Evolutionary conservation across 495 filamentous ascomycete genomes (phyloP), one percentile per base, ranked within the genome.

Genomic region (Sabuloglossum arenarium): DNA sequence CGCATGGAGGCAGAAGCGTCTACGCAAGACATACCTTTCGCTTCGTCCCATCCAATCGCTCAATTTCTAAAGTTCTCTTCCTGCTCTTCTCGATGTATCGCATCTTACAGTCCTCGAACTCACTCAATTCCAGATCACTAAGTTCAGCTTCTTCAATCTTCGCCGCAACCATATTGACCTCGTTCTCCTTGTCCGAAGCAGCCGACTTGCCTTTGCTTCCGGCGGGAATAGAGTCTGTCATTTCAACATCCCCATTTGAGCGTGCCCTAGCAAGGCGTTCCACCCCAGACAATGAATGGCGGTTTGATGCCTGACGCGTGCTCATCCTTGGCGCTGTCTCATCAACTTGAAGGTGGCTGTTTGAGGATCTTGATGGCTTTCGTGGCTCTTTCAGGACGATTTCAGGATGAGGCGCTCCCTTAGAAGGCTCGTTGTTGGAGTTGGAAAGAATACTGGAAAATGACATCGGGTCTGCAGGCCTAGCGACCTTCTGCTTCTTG

Each of bases 361-460:
- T 39, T 21, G 53, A 55, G 25, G 30, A 42, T 32, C 29, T 39
- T 6, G 57, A 49, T 10, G 68, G 59, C 50, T 66, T 64, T 51
- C 64, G 57, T 8, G 64, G 61, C 39, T 60, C 59, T 45, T 52
- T 59, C 62, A 31, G 32, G 21, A 56, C 32, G 11, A 28, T 53
- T 1, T 39, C 63, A 24, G 55, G 16, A 25, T 37, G 53, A 43
- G 30, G 10, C 11, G 55, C 19, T 16, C 9, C 9, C 39, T 45
- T 46, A 1, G 72, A 65, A 28, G 79, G 75, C 46, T 86, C 85
- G 63, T 72, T 67, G 19, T 73, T 68, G 25, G 84, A 76, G 58
- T 75, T 81, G 1, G 86, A 88, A 34, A 94, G 77, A 56, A 94
- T 93, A 64, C 84, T 91, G 31, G 86, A 87, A 61, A 94, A 87